Evolutionary conservation across 306 rosid species (phyloP), one percentile per base, ranked within the genome.

Genomic region (Spatholobus suberectus): DNA sequence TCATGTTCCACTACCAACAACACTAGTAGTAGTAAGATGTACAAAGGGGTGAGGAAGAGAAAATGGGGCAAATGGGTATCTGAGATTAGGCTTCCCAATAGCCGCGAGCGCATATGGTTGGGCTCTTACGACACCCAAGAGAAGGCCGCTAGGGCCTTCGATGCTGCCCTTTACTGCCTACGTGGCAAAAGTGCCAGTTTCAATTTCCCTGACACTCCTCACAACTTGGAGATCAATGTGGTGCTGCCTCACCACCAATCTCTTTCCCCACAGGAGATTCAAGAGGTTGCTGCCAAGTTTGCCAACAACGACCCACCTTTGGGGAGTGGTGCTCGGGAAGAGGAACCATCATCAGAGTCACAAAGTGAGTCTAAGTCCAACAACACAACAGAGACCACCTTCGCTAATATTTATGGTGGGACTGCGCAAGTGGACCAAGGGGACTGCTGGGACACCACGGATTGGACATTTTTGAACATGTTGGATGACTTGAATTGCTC

Each of bases 11-110:
- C 54, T 24, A 79, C 29, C 23, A 57, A 8, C 34, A 34, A 20
- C 34, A 37, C 14, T 9, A 23, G 6, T 27, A 43, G 9, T 58
- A 44, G 23, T 15, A 83, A 83, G 68, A 5, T 85, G 67, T 93
- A 83, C 85, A 93, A 85, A 58, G 97, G 97, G 0, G 97, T 93
- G 20, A 84, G 97, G 20, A 88, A 81, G 88, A 85, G 97, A 8
- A 93, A 93, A 81, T 93, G 97, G 97, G 97, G 97, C 0, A 93
- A 91, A 84, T 93, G 97, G 97, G 97, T 93, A 0, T 91, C 95
- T 1, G 97, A 93, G 18, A 88, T 93, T 23, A 80, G 97, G 47
- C 91, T 93, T 11, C 97, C 97, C 3, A 89, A 93, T 12, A 85
- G 97, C 81, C 90, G 95, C 0, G 92, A 91, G 44, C 77, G 97